phyloP scores from a whole-genome alignment of 352 stramenopile species.

The Pythium dissimile region DNA sequence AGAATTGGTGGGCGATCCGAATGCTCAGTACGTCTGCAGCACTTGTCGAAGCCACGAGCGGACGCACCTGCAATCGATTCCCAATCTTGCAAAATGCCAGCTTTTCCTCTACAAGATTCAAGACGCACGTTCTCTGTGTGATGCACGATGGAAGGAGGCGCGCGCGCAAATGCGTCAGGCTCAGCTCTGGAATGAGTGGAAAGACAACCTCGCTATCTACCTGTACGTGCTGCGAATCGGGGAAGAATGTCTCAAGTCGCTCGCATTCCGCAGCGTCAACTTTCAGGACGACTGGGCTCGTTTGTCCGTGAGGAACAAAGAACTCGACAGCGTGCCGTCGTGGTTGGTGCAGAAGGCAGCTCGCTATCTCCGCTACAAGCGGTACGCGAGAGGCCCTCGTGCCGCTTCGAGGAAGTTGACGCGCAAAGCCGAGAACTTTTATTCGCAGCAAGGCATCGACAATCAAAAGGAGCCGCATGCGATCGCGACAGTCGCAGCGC shows the following conservation, averaged over 20 bases:
- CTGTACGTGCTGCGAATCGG: slow-evolving; percentile 77
- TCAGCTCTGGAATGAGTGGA: slow-evolving; percentile 69
- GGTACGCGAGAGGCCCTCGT: slow-evolving; percentile 70
- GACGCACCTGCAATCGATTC: slow-evolving; percentile 34
- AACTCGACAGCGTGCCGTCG: slow-evolving; percentile 33
- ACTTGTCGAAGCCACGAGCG: slow-evolving; percentile 63
- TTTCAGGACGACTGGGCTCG: slow-evolving; percentile 69
- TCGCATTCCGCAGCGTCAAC: slow-evolving; percentile 78
- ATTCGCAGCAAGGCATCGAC: slow-evolving; percentile 68
- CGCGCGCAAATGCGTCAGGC: slow-evolving; percentile 44
- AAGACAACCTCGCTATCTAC: slow-evolving; percentile 75
- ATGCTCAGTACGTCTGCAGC: slow-evolving; percentile 69
- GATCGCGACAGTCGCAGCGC: slow-evolving; percentile 69
- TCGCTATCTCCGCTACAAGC: slow-evolving; percentile 82
- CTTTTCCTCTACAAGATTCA: slow-evolving; percentile 75
- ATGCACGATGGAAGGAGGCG: slow-evolving; percentile 70
- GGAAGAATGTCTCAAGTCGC: slow-evolving; percentile 78
- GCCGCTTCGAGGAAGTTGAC: slow-evolving; percentile 46
- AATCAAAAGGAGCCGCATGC: slow-evolving; percentile 53
- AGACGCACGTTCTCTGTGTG: slow-evolving; percentile 49
- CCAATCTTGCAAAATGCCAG: slow-evolving; percentile 57
- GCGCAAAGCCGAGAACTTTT: slow-evolving; percentile 75
- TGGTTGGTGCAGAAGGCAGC: slow-evolving; percentile 78
- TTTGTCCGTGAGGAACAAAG: slow-evolving; percentile 36
- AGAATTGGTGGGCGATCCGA: slow-evolving; percentile 59